Conservation (phyloP, 108 stramenopile genomes). For the Nitzschia palea region DNA sequence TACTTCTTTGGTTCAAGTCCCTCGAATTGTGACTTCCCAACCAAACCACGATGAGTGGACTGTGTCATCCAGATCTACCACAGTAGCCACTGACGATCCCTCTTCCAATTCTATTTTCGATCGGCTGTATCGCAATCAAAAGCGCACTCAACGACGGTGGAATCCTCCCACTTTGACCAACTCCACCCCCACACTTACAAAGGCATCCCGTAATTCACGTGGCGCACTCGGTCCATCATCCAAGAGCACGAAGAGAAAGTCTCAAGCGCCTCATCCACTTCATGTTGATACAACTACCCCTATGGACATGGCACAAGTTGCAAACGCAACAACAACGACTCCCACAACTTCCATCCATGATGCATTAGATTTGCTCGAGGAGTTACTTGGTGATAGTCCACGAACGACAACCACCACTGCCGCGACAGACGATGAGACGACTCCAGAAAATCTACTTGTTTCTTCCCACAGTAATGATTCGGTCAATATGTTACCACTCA, state of each 20-base stretch:
- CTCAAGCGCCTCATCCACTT: too few relatives aligned
- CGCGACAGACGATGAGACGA: not conserved
- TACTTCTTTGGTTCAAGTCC: too few relatives aligned
- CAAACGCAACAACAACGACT: not conserved
- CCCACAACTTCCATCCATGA: conserved; percentile 6
- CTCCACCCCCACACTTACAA: not conserved
- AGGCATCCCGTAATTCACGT: too few relatives aligned
- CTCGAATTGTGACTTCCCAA: too few relatives aligned
- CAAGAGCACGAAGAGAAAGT: too few relatives aligned
- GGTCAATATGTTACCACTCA: too few relatives aligned
- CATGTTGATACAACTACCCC: too few relatives aligned
- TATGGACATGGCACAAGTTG: not conserved
- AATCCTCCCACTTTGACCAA: conserved; percentile 3
- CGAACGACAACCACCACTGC: conserved; percentile 6
- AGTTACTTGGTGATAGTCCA: not conserved
- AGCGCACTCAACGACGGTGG: conserved; percentile 32
- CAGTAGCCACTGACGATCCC: not conserved
- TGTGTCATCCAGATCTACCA: not conserved
- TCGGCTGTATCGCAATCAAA: conserved; percentile 31
- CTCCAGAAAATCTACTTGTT: too few relatives aligned
- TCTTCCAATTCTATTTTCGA: conserved; percentile 23
- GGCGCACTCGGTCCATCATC: too few relatives aligned
- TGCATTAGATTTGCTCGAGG: conserved; percentile 10
- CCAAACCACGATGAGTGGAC: too few relatives aligned
- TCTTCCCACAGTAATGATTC: too few relatives aligned